A percentile compares a stretch with the other conserved stretches of the same genome.
Conservation (phyloP, 441 rosid genomes). For the Erodium moschatum region DNA sequence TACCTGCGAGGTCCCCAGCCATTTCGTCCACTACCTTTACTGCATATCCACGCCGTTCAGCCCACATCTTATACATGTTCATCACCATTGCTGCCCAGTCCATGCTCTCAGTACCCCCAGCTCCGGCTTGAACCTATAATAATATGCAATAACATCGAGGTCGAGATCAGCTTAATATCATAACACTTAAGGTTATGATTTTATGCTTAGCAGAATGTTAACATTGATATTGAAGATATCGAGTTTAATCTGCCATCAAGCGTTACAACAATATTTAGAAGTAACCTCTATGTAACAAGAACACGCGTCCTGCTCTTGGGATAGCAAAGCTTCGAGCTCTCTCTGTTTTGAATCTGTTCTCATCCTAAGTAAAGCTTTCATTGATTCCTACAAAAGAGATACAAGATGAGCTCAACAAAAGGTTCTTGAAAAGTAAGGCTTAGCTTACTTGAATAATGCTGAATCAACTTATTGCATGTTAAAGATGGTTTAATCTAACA, state of each 20-base stretch:
- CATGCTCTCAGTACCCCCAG: constrained; percentile 97
- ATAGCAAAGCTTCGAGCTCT: constrained; percentile 84
- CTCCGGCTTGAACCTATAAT: constrained; percentile 87
- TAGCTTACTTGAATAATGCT: not conserved
- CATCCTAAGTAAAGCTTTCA: constrained; percentile 62
- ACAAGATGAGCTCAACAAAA: constrained; percentile 10
- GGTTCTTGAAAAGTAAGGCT: not conserved
- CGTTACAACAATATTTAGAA: constrained; percentile 2
- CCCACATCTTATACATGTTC: constrained; percentile 89
- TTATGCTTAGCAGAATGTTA: not conserved
- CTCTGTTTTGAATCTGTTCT: constrained; percentile 72
- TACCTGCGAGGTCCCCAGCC: constrained; percentile 87
- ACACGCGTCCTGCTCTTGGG: constrained; percentile 69
- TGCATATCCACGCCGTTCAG: constrained; percentile 52
- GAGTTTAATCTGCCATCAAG: not conserved
- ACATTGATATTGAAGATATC: not conserved
- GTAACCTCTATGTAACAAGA: constrained; percentile 79
- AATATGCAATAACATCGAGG: constrained; percentile 18
- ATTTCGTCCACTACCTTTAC: constrained; percentile 77
- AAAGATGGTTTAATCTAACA: not conserved
- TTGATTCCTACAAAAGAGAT: constrained; percentile 43
- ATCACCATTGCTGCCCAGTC: constrained; percentile 97
- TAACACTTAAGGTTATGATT: not conserved
- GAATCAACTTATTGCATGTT: not conserved
- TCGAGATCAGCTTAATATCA: constrained; percentile 16